Evolutionary conservation across 1,284 basidiomycete species (phyloP).

Genomic region (Rhodotorula sp.): DNA sequence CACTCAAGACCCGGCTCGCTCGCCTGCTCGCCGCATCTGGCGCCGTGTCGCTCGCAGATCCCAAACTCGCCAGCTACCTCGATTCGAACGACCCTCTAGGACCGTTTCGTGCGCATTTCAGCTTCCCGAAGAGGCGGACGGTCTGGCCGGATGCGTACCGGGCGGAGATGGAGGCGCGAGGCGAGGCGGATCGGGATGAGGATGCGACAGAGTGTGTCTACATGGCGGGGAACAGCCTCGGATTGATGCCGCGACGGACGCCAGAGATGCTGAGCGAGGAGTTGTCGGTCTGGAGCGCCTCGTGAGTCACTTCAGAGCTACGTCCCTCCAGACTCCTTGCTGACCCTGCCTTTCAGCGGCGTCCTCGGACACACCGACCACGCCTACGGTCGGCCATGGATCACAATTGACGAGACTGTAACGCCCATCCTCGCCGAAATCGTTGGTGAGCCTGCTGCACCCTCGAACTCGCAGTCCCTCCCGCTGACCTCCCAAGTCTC

Average conservation of each 20-base stretch:
- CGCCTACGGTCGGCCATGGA: conserved; percentile 79
- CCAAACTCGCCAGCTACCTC: conserved; percentile 30
- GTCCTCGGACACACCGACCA: conserved; percentile 92
- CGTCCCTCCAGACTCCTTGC: too few species aligned
- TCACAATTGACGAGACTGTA: conserved; percentile 69
- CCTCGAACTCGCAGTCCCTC: not conserved
- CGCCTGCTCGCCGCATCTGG: conserved; percentile 28
- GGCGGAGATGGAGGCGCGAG: not conserved
- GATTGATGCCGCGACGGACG: conserved; percentile 73
- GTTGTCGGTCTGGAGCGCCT: conserved; percentile 78
- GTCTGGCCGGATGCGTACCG: conserved; percentile 16
- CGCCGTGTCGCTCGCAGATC: conserved; percentile 24
- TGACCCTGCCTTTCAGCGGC: conserved; percentile 58
- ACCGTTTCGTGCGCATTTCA: conserved; percentile 18
- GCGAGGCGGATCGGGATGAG: conserved; percentile 48
- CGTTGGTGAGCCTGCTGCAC: conserved; percentile 61
- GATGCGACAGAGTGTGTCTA: conserved; percentile 63
- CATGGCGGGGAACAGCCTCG: conserved; percentile 95
- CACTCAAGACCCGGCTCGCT: conserved; percentile 15
- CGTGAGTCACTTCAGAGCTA: conserved; percentile 54
- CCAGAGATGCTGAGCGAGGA: conserved; percentile 76
- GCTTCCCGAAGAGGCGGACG: conserved; percentile 22
- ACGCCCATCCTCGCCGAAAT: conserved; percentile 75
- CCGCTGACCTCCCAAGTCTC: not conserved
- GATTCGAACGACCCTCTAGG: conserved; percentile 31